Percentiles rank a stretch among this genome's conserved stretches.
Evolutionary conservation across 2,329 filamentous ascomycete genomes (phyloP).

Genomic region (Ceratocystis smalleyi): DNA sequence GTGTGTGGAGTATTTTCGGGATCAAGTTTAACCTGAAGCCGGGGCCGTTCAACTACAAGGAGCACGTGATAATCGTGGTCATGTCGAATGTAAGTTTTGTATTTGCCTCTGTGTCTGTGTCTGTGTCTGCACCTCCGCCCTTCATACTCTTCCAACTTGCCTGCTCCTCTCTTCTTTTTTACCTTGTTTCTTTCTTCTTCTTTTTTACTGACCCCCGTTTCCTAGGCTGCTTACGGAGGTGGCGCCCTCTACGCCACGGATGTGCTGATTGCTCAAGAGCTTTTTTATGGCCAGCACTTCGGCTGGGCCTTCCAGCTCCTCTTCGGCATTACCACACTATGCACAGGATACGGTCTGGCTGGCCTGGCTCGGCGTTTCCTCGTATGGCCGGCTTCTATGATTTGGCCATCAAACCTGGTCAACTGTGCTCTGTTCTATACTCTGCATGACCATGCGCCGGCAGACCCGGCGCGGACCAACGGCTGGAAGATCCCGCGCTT

Average conservation of each 20-base stretch:
- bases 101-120: no score
- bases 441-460: slow-evolving; percentile 43
- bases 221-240: slow-evolving; percentile 40
- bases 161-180: neutral
- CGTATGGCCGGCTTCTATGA: slow-evolving; percentile 46
- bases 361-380: slow-evolving; percentile 44
- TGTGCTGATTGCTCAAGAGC: slow-evolving; percentile 28
- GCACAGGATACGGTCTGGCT: slow-evolving; percentile 49
- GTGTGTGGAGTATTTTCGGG: slow-evolving; percentile 35
- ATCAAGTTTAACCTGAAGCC: slow-evolving; percentile 41
- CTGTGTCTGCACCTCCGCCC: neutral
- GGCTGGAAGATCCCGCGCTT: slow-evolving; percentile 46
- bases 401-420: slow-evolving; percentile 46
- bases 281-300: slow-evolving; percentile 38
- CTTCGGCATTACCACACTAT: slow-evolving; percentile 43
- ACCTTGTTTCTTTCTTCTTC: neutral
- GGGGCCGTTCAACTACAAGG: slow-evolving; percentile 46
- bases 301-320: slow-evolving; percentile 45
- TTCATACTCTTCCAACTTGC: neutral
- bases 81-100: slow-evolving; percentile 43
- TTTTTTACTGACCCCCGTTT: slow-evolving; percentile 16
- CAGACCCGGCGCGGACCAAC: slow-evolving; percentile 35
- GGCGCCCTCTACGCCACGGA: slow-evolving; percentile 42
- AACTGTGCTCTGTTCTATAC: slow-evolving; percentile 48
- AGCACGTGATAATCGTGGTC: slow-evolving; percentile 45